Base-by-base conservation (phyloP, 495 filamentous ascomycete species). In the Cercophora newfieldiana region DNA sequence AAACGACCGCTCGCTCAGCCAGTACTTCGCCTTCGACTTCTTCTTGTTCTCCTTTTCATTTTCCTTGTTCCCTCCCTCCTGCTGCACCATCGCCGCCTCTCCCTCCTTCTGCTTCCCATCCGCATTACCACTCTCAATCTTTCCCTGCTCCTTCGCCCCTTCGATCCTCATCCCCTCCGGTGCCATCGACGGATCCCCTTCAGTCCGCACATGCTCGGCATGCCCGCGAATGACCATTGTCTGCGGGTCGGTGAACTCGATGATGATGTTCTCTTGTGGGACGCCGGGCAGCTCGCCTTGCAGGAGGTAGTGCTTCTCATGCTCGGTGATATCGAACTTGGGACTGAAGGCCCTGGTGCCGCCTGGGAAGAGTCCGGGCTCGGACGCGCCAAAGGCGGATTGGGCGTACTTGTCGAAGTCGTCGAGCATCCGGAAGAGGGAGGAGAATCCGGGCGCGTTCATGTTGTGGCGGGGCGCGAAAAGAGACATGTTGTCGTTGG, bases 281-380 rank as follows among this genome's bases (percentile, higher is more conserved):
- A 94, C 83, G 51, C 94, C 94, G 0, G 94, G 93, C 0, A 97
- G 85, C 74, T 98, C 94, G 69, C 93, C 93, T 69, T 96, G 89
- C 2, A 98, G 88, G 63, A 90, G 83, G 76, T 94, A 98, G 65
- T 75, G 75, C 16, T 88, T 77, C 16, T 84, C 81, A 2, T 81
- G 74, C 79, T 97, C 93, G 66, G 85, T 83, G 48, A 97, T 84
- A 73, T 97, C 94, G 79, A 97, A 97, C 68, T 87, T 72, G 66
- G 75, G 73, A 0, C 71, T 70, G 53, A 64, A 57, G 24, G 54
- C 68, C 14, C 61, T 64, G 22, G 47, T 57, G 22, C 1, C 5
- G 22, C 54, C 26, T n/a, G n/a, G n/a, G n/a, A n/a, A n/a, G n/a
- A n/a, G n/a, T n/a, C n/a, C n/a, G n/a, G n/a, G n/a, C n/a, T 16